Evolutionary conservation across 352 stramenopile species (phyloP).

Genomic region (Pythium pyrilobum): DNA sequence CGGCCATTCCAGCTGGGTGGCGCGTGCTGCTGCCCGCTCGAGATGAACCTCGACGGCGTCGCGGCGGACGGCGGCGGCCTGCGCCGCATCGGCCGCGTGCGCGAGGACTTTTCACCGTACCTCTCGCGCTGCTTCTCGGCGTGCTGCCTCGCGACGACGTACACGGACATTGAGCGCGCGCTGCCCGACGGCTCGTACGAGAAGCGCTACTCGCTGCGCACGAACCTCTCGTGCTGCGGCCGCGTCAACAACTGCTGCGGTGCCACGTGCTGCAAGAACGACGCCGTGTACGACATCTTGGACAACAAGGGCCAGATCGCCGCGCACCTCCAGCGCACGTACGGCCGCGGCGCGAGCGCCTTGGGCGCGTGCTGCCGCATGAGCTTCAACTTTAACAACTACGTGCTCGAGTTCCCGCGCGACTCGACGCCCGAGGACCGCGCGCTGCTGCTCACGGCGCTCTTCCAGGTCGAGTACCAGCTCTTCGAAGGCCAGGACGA

Average conservation of each 20-base stretch:
- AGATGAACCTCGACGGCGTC: constrained; percentile 38
- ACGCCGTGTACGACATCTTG: constrained; percentile 64
- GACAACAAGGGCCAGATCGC: constrained; percentile 43
- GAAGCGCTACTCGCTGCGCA: constrained; percentile 45
- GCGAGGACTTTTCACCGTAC: constrained; percentile 55
- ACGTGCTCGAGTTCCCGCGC: constrained; percentile 52
- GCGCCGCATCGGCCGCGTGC: constrained; percentile 35
- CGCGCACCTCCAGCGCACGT: constrained; percentile 54
- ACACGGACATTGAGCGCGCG: constrained; percentile 54
- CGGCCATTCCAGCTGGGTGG: constrained; percentile 33
- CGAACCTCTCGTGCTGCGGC: constrained; percentile 49
- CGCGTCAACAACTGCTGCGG: constrained; percentile 68
- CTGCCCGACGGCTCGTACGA: constrained; percentile 47
- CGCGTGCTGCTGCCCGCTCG: constrained; percentile 29
- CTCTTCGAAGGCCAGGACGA: constrained; percentile 37
- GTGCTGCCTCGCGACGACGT: constrained; percentile 55
- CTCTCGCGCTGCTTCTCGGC: constrained; percentile 29
- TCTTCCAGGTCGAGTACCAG: constrained; percentile 61
- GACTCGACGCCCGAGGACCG: constrained; percentile 49
- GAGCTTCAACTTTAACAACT: constrained; percentile 44
- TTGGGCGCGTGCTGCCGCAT: constrained; percentile 33
- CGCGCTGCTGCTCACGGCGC: constrained; percentile 44
- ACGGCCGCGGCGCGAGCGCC: constrained; percentile 18
- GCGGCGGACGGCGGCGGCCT: constrained; percentile 4
- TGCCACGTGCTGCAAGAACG: constrained; percentile 54